These are phyloP conservation scores for Parmales sp. DNA, from an alignment of 108 stramenopile species.

Conservation along the genomic window DNA sequence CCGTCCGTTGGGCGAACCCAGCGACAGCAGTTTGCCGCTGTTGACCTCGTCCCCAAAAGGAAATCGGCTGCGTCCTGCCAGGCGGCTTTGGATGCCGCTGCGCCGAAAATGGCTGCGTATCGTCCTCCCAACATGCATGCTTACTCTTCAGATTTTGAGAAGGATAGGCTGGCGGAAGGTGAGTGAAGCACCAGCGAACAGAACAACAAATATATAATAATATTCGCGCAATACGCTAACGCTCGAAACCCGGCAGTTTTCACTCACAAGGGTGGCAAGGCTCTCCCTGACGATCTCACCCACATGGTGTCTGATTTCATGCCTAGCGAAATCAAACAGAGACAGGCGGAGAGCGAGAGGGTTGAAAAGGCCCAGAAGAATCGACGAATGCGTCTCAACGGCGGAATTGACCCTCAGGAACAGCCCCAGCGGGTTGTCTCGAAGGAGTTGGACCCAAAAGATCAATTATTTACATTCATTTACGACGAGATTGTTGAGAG, in stretches of 20 bases:
- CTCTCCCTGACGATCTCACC: background rate
- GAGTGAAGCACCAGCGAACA: too few species aligned
- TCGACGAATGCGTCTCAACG: background rate
- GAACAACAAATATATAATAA: too few species aligned
- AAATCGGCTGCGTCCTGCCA: background rate
- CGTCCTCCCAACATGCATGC: background rate
- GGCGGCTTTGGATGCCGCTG: background rate
- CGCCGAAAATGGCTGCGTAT: background rate
- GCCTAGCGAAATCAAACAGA: conserved; percentile 1
- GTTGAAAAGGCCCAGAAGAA: background rate
- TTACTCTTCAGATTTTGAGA: background rate
- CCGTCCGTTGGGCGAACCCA: background rate
- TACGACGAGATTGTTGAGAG: background rate
- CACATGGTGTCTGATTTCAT: background rate
- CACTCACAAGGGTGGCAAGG: conserved; percentile 3
- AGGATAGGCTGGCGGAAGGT: background rate
- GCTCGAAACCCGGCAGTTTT: too few species aligned
- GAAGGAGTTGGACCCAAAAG: background rate
- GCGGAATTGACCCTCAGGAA: conserved; percentile 5
- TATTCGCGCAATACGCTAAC: too few species aligned
- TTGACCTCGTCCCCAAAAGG: background rate
- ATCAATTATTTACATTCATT: background rate
- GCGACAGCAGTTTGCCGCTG: background rate
- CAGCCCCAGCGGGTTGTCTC: too few species aligned
- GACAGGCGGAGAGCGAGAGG: background rate